phyloP scores from a whole-genome alignment of 1,284 basidiomycete species.

The Apiotrichum domesticum region DNA sequence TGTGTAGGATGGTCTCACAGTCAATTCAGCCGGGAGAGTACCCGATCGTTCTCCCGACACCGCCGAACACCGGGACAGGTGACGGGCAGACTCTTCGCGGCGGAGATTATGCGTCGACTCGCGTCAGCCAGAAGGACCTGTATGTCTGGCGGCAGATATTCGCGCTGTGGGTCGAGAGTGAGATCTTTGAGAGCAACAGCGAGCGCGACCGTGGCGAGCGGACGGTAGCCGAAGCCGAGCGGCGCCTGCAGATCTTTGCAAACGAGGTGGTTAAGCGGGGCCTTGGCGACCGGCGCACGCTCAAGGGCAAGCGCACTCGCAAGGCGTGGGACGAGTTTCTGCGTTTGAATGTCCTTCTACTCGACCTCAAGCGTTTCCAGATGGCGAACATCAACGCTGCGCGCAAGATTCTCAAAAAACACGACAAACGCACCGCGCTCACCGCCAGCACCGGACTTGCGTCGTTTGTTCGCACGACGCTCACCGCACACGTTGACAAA shows the following conservation, averaged over 20 bases:
- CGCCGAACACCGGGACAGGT: conserved; percentile 14
- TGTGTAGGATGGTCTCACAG: conserved; percentile 59
- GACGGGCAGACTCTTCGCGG: not conserved
- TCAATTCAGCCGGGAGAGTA: conserved; percentile 54
- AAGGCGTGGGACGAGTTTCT: conserved; percentile 72
- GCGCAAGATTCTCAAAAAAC: conserved; percentile 89
- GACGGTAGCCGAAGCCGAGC: conserved; percentile 65
- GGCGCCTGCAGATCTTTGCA: conserved; percentile 64
- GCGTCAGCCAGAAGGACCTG: conserved; percentile 56
- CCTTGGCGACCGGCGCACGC: conserved; percentile 55
- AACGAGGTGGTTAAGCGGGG: conserved; percentile 60
- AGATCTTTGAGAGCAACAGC: conserved; percentile 76
- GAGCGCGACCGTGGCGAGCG: conserved; percentile 71
- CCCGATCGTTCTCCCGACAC: conserved; percentile 22
- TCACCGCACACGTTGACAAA: conserved; percentile 30
- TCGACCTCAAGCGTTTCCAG: conserved; percentile 85
- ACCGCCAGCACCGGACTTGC: conserved; percentile 50
- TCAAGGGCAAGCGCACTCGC: conserved; percentile 60
- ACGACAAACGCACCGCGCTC: conserved; percentile 67
- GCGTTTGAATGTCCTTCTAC: conserved; percentile 69
- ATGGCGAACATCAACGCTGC: conserved; percentile 81
- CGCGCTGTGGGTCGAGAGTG: conserved; percentile 74
- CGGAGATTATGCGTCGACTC: not conserved
- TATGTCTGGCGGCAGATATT: conserved; percentile 91
- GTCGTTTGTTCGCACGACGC: conserved; percentile 41